Percentiles rank a stretch among this genome's conserved stretches.
Conservation (phyloP, 1,139 yeast genomes). For the Suhomyces choctaworum region DNA sequence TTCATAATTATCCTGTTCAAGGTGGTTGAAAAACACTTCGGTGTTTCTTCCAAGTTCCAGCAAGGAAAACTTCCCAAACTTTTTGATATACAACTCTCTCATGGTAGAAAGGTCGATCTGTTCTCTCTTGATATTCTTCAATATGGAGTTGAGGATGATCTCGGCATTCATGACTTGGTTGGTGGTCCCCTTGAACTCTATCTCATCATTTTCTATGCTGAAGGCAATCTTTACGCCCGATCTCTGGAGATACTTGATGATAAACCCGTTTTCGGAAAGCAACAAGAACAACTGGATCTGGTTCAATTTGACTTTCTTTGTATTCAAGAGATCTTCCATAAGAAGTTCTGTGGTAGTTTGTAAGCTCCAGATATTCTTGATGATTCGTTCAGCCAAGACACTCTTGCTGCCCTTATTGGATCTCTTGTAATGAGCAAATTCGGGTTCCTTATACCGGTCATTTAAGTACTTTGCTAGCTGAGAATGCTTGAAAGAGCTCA, state of each 20-base stretch:
- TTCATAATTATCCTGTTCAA: slow-evolving; percentile 28
- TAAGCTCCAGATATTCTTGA: slow-evolving; percentile 43
- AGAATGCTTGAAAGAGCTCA: slow-evolving; percentile 16
- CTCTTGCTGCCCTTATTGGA: slow-evolving; percentile 15
- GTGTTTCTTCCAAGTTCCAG: slow-evolving; percentile 30
- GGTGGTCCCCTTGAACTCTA: slow-evolving; percentile 34
- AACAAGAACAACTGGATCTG: slow-evolving; percentile 50
- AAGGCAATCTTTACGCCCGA: slow-evolving; percentile 57
- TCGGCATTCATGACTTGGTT: slow-evolving; percentile 37
- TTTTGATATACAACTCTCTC: slow-evolving; percentile 25
- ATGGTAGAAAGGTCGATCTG: slow-evolving; percentile 31
- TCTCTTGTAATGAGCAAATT: slow-evolving; percentile 17
- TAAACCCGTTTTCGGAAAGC: slow-evolving; percentile 47
- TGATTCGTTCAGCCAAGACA: slow-evolving; percentile 23
- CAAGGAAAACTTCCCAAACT: slow-evolving; percentile 29
- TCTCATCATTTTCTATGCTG: slow-evolving; percentile 21
- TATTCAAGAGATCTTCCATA: slow-evolving; percentile 40
- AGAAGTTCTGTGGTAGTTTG: slow-evolving; percentile 28
- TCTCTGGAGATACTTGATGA: slow-evolving; percentile 51
- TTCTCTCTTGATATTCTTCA: slow-evolving; percentile 36
- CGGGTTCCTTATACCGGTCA: slow-evolving; percentile 11
- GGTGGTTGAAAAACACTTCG: slow-evolving; percentile 36
- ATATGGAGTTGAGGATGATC: slow-evolving; percentile 32
- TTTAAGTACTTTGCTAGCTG: slow-evolving; percentile 16
- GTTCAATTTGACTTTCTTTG: slow-evolving; percentile 39